phyloP scores from a whole-genome alignment of 2,329 filamentous ascomycete species.

The Diaporthe humulicola region DNA sequence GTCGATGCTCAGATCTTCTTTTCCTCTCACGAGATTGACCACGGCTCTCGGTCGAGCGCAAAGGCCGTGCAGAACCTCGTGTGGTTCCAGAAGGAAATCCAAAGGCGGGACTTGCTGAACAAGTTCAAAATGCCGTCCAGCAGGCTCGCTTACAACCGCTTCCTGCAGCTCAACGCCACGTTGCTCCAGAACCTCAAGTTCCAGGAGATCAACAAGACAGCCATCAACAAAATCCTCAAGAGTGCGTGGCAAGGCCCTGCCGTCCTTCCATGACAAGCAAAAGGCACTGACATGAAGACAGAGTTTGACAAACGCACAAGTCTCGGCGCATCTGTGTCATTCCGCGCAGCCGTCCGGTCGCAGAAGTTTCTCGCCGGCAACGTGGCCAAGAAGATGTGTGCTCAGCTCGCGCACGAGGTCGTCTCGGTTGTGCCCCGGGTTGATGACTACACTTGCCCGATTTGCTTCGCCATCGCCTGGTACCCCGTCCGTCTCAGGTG shows the following conservation, averaged over 20 bases:
- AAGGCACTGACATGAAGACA: slow-evolving; percentile 49
- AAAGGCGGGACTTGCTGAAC: slow-evolving; percentile 68
- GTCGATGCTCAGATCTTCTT: slow-evolving; percentile 86
- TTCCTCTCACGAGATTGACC: slow-evolving; percentile 79
- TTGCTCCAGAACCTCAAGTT: slow-evolving; percentile 87
- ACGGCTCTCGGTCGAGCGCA: slow-evolving; percentile 74
- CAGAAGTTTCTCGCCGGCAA: slow-evolving; percentile 73
- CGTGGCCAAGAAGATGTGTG: slow-evolving; percentile 82
- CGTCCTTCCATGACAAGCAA: slow-evolving; percentile 25
- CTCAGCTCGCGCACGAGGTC: slow-evolving; percentile 79
- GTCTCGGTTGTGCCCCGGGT: slow-evolving; percentile 82
- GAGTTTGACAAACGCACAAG: slow-evolving; percentile 90
- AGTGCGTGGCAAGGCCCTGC: slow-evolving; percentile 62
- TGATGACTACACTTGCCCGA: slow-evolving; percentile 86
- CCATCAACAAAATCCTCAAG: slow-evolving; percentile 87
- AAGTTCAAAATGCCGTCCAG: slow-evolving; percentile 78
- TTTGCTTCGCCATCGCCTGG: slow-evolving; percentile 85
- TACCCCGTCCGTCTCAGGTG: slow-evolving; percentile 84
- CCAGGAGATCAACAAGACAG: slow-evolving; percentile 84
- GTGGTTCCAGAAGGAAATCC: slow-evolving; percentile 79
- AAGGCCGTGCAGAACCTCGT: slow-evolving; percentile 77
- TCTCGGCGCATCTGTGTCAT: slow-evolving; percentile 74
- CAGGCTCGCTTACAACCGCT: slow-evolving; percentile 73
- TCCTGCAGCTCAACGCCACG: slow-evolving; percentile 79
- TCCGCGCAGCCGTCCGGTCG: slow-evolving; percentile 70